phyloP scores from a whole-genome alignment of 2,329 filamentous ascomycete species.

The Neonectria punicea region DNA sequence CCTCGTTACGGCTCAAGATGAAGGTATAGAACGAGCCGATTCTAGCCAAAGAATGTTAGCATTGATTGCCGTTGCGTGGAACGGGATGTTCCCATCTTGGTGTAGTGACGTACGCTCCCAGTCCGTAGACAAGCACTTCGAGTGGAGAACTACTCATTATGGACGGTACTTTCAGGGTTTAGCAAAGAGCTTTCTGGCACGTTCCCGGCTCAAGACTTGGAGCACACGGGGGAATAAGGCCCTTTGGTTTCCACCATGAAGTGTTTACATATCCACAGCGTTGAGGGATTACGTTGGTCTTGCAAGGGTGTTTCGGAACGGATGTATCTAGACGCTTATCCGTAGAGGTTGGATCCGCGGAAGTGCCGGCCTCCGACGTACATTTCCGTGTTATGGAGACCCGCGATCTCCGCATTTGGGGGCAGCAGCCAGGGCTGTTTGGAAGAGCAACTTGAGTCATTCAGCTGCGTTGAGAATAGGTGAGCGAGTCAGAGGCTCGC shows the following conservation, averaged over 20 bases:
- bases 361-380: background rate
- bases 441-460: background rate
- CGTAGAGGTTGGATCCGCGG: background rate
- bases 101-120: constrained; percentile 60
- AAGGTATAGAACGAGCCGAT: constrained; percentile 70
- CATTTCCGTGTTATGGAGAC: background rate
- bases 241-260: background rate
- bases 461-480: background rate
- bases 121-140: constrained; percentile 60
- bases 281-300: background rate
- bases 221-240: background rate
- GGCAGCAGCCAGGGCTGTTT: background rate
- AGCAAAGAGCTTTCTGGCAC: background rate
- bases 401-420: background rate
- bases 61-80: too few species aligned
- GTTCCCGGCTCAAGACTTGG: background rate
- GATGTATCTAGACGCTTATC: background rate
- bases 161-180: constrained; percentile 41
- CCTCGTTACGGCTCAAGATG: constrained; percentile 55
- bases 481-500: too few species aligned
- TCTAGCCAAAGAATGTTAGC: constrained; percentile 43
- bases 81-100: background rate
- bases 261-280: background rate
- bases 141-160: constrained; percentile 39
- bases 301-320: background rate